Percentiles rank a stretch among this genome's conserved stretches.
Evolutionary conservation across 164 flowering plant species (phyloP).

Genomic region (Buxus sempervirens): DNA sequence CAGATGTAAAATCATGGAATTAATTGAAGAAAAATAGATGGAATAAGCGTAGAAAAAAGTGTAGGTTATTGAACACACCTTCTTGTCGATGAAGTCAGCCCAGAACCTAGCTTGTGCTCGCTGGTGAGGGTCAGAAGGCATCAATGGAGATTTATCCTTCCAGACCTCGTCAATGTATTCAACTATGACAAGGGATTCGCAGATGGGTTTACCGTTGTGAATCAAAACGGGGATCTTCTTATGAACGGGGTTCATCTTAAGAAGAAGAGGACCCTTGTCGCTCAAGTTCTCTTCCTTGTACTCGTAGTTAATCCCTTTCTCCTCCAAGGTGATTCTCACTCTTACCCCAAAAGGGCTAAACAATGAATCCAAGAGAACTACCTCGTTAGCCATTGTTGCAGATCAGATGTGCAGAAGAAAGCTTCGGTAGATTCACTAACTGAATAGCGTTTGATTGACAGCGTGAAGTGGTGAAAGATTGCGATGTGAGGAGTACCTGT

Average conservation of each 20-base stretch:
- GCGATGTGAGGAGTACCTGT: too few species aligned
- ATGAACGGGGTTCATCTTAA: neutral
- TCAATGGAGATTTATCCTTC: conserved; percentile 8
- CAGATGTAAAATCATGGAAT: too few species aligned
- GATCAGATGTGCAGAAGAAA: neutral
- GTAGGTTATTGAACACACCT: too few species aligned
- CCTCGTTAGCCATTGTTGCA: neutral
- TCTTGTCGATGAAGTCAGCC: conserved; percentile 16
- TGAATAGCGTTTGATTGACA: too few species aligned
- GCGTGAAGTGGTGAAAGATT: too few species aligned
- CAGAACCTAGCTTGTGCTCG: conserved; percentile 11
- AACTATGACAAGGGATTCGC: conserved; percentile 4
- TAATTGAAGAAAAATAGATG: too few species aligned
- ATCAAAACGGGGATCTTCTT: conserved; percentile 7
- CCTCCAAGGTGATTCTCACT: conserved; percentile 2
- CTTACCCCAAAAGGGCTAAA: neutral
- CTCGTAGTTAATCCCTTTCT: neutral
- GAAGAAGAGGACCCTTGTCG: conserved; percentile 1
- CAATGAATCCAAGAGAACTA: neutral
- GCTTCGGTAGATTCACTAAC: neutral
- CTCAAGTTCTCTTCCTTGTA: neutral
- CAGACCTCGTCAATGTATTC: conserved; percentile 17
- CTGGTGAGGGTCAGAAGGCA: conserved; percentile 15
- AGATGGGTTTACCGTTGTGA: conserved; percentile 1
- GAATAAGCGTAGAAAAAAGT: too few species aligned